Evolutionary conservation across 2,329 filamentous ascomycete genomes (phyloP).

Genomic region (Metarhizium humberi): DNA sequence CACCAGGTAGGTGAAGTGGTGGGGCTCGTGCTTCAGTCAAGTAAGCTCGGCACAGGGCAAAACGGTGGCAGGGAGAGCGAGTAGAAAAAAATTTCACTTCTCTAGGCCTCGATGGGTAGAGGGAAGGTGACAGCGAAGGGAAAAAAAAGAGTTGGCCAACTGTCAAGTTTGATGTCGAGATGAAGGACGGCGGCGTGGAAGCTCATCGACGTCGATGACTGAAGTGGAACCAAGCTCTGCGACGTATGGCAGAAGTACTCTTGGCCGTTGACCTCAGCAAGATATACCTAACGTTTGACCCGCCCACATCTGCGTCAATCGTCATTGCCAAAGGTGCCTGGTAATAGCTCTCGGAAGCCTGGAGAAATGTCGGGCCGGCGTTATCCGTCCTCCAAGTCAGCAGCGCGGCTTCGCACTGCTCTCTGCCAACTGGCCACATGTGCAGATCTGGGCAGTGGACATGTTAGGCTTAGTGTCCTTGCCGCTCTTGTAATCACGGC

Average conservation of each 20-base stretch:
- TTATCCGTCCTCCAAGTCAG: too few relatives aligned
- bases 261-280: not conserved
- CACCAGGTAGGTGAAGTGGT: not conserved
- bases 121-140: not conserved
- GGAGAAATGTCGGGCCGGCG: constrained; percentile 10
- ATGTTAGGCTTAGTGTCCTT: not conserved
- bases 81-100: not conserved
- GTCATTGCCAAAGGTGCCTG: constrained; percentile 3
- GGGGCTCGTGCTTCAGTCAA: not conserved
- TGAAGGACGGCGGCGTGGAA: constrained; percentile 3
- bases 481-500: not conserved
- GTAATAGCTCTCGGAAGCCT: not conserved
- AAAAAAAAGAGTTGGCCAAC: not conserved
- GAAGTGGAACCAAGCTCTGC: constrained; percentile 2
- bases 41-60: not conserved
- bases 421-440: constrained; percentile 11
- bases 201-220: constrained; percentile 7
- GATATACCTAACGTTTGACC: not conserved
- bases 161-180: not conserved
- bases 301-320: constrained; percentile 5
- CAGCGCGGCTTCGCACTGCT: too few relatives aligned
- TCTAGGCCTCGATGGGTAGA: not conserved
- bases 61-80: not conserved
- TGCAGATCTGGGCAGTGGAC: not conserved
- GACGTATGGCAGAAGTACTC: not conserved